Evolutionary conservation across 2,329 filamentous ascomycete species (phyloP).

Genomic region (Conoideocrella luteorostrata): DNA sequence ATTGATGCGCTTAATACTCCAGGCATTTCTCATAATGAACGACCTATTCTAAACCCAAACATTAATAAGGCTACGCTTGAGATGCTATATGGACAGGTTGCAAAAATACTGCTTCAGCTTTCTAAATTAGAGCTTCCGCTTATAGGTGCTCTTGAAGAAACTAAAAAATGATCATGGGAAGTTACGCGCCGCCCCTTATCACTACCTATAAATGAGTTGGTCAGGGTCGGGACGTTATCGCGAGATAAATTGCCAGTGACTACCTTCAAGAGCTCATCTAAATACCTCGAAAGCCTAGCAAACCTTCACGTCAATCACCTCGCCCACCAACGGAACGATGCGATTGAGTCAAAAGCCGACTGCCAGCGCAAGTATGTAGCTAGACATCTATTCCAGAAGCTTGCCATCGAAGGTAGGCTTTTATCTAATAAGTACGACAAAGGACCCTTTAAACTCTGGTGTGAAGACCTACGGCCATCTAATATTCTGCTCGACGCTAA

Average conservation of each 20-base stretch:
- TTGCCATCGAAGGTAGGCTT: conserved; percentile 19
- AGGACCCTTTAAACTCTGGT: conserved; percentile 21
- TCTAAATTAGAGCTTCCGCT: background rate
- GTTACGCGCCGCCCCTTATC: background rate
- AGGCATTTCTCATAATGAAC: conserved; percentile 29
- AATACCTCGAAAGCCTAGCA: conserved; percentile 30
- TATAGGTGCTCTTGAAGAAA: background rate
- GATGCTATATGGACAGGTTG: too few relatives aligned
- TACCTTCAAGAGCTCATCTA: too few relatives aligned
- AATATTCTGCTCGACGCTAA: conserved; percentile 24
- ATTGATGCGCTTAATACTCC: background rate
- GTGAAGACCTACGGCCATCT: conserved; percentile 26
- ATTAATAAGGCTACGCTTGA: too few relatives aligned
- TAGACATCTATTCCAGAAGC: conserved; percentile 31
- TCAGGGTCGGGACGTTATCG: background rate
- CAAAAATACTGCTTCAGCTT: background rate
- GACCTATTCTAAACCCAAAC: conserved; percentile 4
- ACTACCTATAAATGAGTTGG: background rate
- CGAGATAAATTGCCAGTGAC: background rate
- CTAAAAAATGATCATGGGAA: background rate
- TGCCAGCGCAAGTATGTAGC: conserved; percentile 36
- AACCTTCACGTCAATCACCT: conserved; percentile 33
- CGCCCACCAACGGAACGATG: conserved; percentile 32
- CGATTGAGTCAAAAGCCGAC: conserved; percentile 25
- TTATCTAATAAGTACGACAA: background rate